A percentile compares a stretch with the other conserved stretches of the same genome.
phyloP scores from a whole-genome alignment of 2,329 filamentous ascomycete genomes.

The Mycosphaerella sp. region DNA sequence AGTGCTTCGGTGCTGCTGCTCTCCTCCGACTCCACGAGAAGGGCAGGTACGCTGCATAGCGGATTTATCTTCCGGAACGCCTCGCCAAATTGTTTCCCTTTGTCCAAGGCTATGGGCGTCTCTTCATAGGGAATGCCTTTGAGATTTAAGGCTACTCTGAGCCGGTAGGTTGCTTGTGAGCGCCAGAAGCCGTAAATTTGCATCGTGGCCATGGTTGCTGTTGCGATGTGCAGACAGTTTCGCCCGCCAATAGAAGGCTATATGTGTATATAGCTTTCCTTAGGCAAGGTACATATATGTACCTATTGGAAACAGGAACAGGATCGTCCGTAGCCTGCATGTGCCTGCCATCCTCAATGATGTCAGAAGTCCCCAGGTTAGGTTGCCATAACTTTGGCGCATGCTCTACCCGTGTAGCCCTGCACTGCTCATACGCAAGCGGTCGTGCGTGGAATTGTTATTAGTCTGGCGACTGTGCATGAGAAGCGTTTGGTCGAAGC shows the following conservation, averaged over 20 bases:
- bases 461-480: conserved; percentile 1
- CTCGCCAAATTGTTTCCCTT: background rate
- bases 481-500: conserved; percentile 3
- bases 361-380: background rate
- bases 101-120: background rate
- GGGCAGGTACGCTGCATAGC: background rate
- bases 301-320: too few species aligned
- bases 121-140: conserved; percentile 3
- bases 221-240: background rate
- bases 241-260: background rate
- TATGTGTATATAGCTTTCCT: too few species aligned
- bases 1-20: background rate
- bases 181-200: background rate
- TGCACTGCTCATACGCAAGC: background rate
- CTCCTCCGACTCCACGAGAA: background rate
- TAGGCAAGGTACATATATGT: too few species aligned
- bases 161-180: conserved; percentile 4
- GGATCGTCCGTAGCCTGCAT: too few species aligned
- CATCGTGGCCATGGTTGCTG: background rate
- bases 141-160: conserved; percentile 2
- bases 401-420: background rate
- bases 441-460: background rate
- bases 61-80: conserved; percentile 2
- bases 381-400: background rate
- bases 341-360: background rate